Base-by-base conservation (phyloP, 2,329 filamentous ascomycete genomes). In the Xylaria sp. region DNA sequence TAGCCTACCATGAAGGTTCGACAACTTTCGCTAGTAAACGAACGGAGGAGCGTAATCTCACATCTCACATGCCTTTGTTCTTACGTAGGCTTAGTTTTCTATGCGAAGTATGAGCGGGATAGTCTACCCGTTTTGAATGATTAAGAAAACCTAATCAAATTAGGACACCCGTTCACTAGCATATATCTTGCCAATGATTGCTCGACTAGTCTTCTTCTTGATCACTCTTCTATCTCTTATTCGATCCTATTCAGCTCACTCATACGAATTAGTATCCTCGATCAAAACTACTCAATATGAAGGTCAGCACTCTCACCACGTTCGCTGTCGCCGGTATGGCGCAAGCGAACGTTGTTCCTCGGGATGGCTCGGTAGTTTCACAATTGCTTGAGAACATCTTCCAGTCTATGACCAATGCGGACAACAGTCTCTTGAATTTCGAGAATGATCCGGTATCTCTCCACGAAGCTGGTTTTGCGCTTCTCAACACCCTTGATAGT, bases 201-300 rank as follows among this genome's bases (percentile, higher is more conserved):
- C 28, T 33, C 10, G 49, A 20, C 9, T 11, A 11, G 11, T 9
- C 31, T 36, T 54, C 51, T 20, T 54, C 31, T 36, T 31, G 17
- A 51, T 38, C 6, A 6, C 31, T 20, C 10, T 36, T 15, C n/a
- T 6, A 36, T 13, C 6, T 20, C 7, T 2, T 54, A 33, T 23
- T 46, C 20, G 5, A 26, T 57, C 36, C 3, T n/a, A 1, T 38
- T 20, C 6, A 28, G 59, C 7, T 4, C 28, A 48, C 7, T 23
- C 9, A 15, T n/a, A 48, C 38, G 13, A 31, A 20, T 17, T 10
- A 23, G 33, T 17, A 44, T 49, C 6, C 6, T 23, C 26, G 9
- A 28, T 20, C n/a, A 44, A 48, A 17, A 49, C 17, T 11, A 23
- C 15, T 49, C 65, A 67, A 13, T 59, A 74, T 75, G 75, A 73